Percentiles rank a stretch among this genome's conserved stretches.
Conservation (phyloP, 163 green algal species). For the Smithsoniella earleae region DNA sequence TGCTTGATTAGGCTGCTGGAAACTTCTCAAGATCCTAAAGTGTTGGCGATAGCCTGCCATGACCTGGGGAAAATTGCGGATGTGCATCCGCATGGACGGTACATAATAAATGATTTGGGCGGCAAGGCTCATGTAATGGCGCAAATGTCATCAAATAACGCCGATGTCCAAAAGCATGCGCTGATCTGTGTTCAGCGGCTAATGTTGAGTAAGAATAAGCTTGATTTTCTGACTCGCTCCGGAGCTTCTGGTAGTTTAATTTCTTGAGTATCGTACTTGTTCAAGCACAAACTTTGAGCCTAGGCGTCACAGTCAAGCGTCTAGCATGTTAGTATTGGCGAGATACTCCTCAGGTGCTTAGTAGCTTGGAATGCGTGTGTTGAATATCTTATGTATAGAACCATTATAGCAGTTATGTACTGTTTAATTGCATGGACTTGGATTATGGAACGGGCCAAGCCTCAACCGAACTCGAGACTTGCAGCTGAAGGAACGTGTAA, state of each 20-base stretch:
- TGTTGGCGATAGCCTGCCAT: slow-evolving; percentile 49
- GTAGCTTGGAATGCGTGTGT: too few species aligned
- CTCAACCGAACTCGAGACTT: too few species aligned
- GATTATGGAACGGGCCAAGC: too few species aligned
- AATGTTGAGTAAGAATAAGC: slow-evolving; percentile 68
- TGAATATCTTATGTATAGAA: too few species aligned
- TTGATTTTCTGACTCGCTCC: slow-evolving; percentile 32
- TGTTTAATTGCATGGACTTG: too few species aligned
- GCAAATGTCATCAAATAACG: slow-evolving; percentile 80
- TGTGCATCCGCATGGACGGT: slow-evolving; percentile 63
- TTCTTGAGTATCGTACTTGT: too few species aligned
- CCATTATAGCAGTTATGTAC: too few species aligned
- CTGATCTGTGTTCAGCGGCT: slow-evolving; percentile 89
- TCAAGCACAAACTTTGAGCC: too few species aligned
- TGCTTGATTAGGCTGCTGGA: slow-evolving; percentile 64
- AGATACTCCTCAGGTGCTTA: too few species aligned
- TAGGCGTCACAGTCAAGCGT: too few species aligned
- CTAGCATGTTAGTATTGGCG: too few species aligned
- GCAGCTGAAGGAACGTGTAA: too few species aligned
- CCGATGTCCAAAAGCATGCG: slow-evolving; percentile 84
- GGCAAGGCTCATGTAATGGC: slow-evolving; percentile 91
- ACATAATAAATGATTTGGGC: slow-evolving; percentile 72
- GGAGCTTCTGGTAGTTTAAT: not conserved
- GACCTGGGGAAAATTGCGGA: slow-evolving; percentile 85
- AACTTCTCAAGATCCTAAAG: slow-evolving; percentile 44